Evolutionary conservation across 441 rosid species (phyloP).

Genomic region (Syzygium syzygioides): DNA sequence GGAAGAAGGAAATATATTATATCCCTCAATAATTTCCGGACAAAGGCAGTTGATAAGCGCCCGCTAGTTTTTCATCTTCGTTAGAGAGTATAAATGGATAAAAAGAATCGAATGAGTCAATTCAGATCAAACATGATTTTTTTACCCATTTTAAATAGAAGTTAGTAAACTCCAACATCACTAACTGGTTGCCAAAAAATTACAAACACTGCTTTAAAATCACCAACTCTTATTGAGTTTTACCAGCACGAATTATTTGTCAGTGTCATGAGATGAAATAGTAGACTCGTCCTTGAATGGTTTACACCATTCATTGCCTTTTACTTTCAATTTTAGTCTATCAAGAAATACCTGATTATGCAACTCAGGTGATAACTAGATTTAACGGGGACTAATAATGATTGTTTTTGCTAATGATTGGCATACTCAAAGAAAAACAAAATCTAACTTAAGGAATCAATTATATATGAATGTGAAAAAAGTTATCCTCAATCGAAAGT

Average conservation of each 20-base stretch:
- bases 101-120: too few relatives aligned
- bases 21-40: not conserved
- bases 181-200: too few relatives aligned
- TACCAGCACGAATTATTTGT: too few relatives aligned
- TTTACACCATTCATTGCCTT: not conserved
- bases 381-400: too few relatives aligned
- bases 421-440: not conserved
- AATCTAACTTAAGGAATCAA: not conserved
- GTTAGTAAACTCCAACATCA: too few relatives aligned
- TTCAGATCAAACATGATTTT: too few relatives aligned
- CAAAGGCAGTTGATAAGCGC: not conserved
- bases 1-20: not conserved
- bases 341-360: not conserved
- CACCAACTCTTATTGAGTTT: not conserved
- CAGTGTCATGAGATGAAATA: not conserved
- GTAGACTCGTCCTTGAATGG: not conserved
- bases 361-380: not conserved
- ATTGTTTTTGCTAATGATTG: not conserved
- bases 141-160: too few relatives aligned
- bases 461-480: not conserved
- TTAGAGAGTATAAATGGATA: not conserved
- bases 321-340: too few relatives aligned
- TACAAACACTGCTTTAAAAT: too few relatives aligned
- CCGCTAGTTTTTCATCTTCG: not conserved
- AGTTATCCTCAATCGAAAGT: not conserved